These are phyloP conservation scores for Dispira parvispora DNA, from an alignment of 192 early-diverging fungal genomes.

Conservation along the genomic window DNA sequence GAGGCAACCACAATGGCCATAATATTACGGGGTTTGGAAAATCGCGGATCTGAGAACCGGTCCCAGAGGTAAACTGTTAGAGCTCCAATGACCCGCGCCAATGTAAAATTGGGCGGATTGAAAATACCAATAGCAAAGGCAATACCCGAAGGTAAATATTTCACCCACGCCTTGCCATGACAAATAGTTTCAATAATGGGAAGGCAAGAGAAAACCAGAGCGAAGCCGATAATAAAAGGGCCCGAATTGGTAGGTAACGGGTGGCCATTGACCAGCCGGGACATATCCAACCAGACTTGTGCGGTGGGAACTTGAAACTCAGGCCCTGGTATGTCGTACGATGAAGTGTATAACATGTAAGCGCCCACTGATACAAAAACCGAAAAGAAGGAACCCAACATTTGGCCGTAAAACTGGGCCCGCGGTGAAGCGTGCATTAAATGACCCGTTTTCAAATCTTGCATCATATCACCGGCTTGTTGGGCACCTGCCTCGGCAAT, in stretches of 20 bases:
- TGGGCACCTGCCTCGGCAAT: conserved; percentile 60
- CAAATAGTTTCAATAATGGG: conserved; percentile 16
- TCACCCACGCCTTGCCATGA: conserved; percentile 23
- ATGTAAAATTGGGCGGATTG: conserved; percentile 57
- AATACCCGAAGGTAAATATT: conserved; percentile 47
- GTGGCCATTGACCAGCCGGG: conserved; percentile 55
- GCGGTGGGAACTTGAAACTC: conserved; percentile 57
- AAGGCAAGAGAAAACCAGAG: conserved; percentile 31
- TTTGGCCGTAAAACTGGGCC: conserved; percentile 70
- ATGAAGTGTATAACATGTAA: conserved; percentile 46
- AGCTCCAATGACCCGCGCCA: conserved; percentile 50
- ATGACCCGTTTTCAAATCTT: conserved; percentile 78
- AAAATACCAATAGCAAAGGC: conserved; percentile 70
- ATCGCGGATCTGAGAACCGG: conserved; percentile 18
- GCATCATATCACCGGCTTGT: conserved; percentile 58
- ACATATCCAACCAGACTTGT: conserved; percentile 64
- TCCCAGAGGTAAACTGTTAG: conserved; percentile 28
- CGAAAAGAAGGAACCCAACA: conserved; percentile 59
- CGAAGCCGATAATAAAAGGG: conserved; percentile 39
- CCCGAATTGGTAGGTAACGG: conserved; percentile 43
- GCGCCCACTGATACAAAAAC: conserved; percentile 51
- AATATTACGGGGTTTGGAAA: conserved; percentile 23
- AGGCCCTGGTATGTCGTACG: conserved; percentile 50
- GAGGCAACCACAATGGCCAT: conserved; percentile 50
- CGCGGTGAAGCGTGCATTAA: conserved; percentile 62